These are phyloP conservation scores for Marchantia polymorpha DNA, from an alignment of 225 moss, liverwort and hornwort genomes.

Conservation along the genomic window DNA sequence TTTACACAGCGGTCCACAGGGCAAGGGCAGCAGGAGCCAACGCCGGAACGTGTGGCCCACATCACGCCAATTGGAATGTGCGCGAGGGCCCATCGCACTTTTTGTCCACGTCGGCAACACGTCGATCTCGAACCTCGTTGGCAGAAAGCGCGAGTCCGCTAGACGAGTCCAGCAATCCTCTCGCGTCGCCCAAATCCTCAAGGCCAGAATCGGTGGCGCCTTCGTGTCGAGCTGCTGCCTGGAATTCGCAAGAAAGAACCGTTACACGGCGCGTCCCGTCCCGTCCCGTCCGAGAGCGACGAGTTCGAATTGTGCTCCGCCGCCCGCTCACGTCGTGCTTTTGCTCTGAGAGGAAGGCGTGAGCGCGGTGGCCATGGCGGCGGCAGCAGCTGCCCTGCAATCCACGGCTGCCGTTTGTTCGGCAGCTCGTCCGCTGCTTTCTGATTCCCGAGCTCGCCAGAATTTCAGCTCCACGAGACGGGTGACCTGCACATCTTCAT, in stretches of 20 bases:
- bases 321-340: neutral
- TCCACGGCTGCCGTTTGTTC: neutral
- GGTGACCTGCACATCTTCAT: neutral
- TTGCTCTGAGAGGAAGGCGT: neutral
- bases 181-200: neutral
- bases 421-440: neutral
- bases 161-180: neutral
- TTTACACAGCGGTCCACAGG: neutral
- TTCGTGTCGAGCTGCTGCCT: neutral
- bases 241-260: neutral
- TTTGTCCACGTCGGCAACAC: neutral
- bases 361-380: constrained; percentile 13
- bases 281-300: too few species aligned
- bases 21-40: neutral
- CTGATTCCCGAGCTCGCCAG: neutral
- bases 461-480: neutral
- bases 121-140: neutral
- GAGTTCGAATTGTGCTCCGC: neutral
- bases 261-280: too few species aligned
- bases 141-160: neutral
- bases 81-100: neutral
- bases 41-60: neutral
- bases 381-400: neutral
- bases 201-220: neutral
- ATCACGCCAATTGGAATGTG: neutral